Evolutionary conservation across 2,329 filamentous ascomycete genomes (phyloP).

Genomic region (Stachybotrys echinatus): DNA sequence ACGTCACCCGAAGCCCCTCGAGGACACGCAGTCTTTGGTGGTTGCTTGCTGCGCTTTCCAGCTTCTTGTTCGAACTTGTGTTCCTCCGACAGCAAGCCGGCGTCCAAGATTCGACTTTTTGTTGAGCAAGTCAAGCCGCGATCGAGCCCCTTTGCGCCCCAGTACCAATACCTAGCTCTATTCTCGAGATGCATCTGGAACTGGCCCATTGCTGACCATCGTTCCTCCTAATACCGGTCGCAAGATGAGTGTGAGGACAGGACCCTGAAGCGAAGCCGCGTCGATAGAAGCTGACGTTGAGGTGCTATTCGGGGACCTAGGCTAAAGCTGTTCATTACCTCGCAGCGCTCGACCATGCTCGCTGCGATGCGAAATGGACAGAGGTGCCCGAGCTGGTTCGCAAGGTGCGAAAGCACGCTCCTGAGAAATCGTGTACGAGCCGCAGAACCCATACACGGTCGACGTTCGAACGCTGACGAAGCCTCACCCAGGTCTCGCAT

Average conservation of each 20-base stretch:
- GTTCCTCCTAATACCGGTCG: conserved; percentile 9
- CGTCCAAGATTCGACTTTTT: too few species aligned
- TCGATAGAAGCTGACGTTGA: conserved; percentile 11
- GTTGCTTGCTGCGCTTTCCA: not conserved
- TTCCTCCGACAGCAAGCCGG: too few species aligned
- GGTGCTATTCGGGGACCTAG: conserved; percentile 20
- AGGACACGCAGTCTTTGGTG: too few species aligned
- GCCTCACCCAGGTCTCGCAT: conserved; percentile 53
- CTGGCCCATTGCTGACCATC: conserved; percentile 13
- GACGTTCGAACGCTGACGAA: not conserved
- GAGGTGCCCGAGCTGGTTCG: conserved; percentile 82
- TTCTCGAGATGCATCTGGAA: conserved; percentile 12
- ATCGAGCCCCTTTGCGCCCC: not conserved
- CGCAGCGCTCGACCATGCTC: conserved; percentile 74
- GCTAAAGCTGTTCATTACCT: conserved; percentile 81
- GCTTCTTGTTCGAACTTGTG: not conserved
- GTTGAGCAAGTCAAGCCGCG: not conserved
- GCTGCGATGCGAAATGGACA: conserved; percentile 84
- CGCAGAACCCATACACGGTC: not conserved
- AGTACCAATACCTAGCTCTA: not conserved
- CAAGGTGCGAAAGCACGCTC: conserved; percentile 92
- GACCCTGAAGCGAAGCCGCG: not conserved
- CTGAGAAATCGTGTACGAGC: conserved; percentile 73
- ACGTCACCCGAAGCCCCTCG: too few species aligned
- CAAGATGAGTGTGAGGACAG: conserved; percentile 30